Evolutionary conservation across 2,329 filamentous ascomycete species (phyloP), one percentile per base, ranked within the genome.

Genomic region (Penicillium occitanis): DNA sequence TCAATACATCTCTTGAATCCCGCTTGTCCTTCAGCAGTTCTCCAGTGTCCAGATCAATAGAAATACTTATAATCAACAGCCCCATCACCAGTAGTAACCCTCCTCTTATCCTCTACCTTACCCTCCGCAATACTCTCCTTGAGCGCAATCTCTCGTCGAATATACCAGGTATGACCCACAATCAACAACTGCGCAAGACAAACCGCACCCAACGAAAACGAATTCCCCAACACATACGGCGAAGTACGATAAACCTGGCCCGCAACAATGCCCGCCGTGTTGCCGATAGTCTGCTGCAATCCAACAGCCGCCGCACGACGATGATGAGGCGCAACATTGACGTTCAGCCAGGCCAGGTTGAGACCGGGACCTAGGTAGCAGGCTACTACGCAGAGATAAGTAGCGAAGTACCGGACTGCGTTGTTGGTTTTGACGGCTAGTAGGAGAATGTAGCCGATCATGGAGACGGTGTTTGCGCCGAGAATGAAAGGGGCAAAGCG

Each of bases 11-110:
- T 51, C 5, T 30, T 30, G 48, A 17, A 30, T 30, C 5, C 13
- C 14, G 5, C 22, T 14, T 50, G 25, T 19, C 46, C 13, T 50
- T 11, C 25, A 25, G 25, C 25, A 25, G 25, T 25, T 25, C 25
- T 3, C 2, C 25, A 25, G 25, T 25, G 25, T 25, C 25, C 25
- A 25, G 25, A 37, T 59, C 22, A 77, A 64, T 74, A 75, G 71
- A 82, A 80, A 69, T 84, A 85, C 50, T 76, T 78, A 67, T 84
- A 85, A 62, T 84, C 82, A 62, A 83, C 66, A 42, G 77, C 82
- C 22, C 77, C 71, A 68, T 85, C 83, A 1, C 83, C 83, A 0
- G 80, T 82, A 69, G 73, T 80, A 1, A 84, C 76, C 62, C 77
- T 79, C 57, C 83, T 73, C 44, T 68, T 78, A 68, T 85, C 83